Evolutionary conservation across 2,329 filamentous ascomycete species (phyloP).

Genomic region (Pyricularia sp.): DNA sequence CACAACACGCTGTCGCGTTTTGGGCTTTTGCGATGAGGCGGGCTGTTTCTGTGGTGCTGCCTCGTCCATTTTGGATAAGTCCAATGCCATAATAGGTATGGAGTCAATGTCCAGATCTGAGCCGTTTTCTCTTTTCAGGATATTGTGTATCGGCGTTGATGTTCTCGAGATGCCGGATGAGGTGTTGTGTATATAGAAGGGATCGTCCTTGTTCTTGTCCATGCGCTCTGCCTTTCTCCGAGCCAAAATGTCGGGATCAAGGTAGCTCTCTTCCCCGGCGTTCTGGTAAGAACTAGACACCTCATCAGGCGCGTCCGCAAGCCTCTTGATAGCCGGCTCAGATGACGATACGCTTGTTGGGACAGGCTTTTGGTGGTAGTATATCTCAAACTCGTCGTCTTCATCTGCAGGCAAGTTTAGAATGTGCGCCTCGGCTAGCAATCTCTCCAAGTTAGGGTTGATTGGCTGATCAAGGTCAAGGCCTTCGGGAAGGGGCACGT

Average conservation of each 20-base stretch:
- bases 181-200: constrained; percentile 65
- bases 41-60: constrained; percentile 10
- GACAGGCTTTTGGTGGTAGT: constrained; percentile 46
- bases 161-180: constrained; percentile 36
- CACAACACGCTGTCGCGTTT: constrained; percentile 46
- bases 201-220: constrained; percentile 82
- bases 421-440: constrained; percentile 49
- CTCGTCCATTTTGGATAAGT: constrained; percentile 47
- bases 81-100: constrained; percentile 90
- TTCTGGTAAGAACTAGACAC: constrained; percentile 43
- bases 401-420: constrained; percentile 36
- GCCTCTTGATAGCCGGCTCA: constrained; percentile 41
- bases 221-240: constrained; percentile 61
- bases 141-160: constrained; percentile 68
- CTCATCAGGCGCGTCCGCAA: constrained; percentile 33
- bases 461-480: constrained; percentile 74
- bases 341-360: constrained; percentile 36
- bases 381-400: constrained; percentile 53
- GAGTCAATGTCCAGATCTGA: constrained; percentile 80
- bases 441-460: constrained; percentile 54
- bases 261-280: constrained; percentile 45
- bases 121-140: constrained; percentile 58
- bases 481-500: constrained; percentile 65
- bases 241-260: constrained; percentile 62
- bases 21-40: constrained; percentile 18